Evolutionary conservation across 768 basidiomycete species (phyloP).

Genomic region (Hygrocybe punicea): DNA sequence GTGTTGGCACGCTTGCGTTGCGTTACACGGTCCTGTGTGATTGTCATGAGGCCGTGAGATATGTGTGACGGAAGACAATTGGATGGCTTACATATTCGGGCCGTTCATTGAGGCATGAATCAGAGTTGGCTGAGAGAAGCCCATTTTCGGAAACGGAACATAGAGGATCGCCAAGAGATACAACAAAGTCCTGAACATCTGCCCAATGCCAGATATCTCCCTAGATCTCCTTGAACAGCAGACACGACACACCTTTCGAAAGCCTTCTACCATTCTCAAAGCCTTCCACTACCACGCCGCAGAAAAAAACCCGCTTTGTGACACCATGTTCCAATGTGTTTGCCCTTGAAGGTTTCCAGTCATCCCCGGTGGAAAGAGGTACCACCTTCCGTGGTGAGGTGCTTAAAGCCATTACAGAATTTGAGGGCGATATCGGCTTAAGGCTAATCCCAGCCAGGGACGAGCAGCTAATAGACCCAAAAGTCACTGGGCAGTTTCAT

Average conservation of each 20-base stretch:
- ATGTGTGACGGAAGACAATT: not conserved
- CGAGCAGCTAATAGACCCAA: not conserved
- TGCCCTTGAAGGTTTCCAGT: slow-evolving; percentile 42
- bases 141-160: slow-evolving; percentile 48
- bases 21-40: slow-evolving; percentile 35
- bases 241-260: slow-evolving; percentile 52
- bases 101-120: slow-evolving; percentile 33
- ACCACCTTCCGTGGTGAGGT: slow-evolving; percentile 71
- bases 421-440: not conserved
- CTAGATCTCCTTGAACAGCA: slow-evolving; percentile 63
- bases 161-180: slow-evolving; percentile 71
- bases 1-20: slow-evolving; percentile 57
- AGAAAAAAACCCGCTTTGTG: slow-evolving; percentile 83
- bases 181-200: slow-evolving; percentile 79
- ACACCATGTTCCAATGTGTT: slow-evolving; percentile 40
- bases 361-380: slow-evolving; percentile 69
- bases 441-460: not conserved
- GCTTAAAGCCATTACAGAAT: slow-evolving; percentile 56
- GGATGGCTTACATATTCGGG: slow-evolving; percentile 38
- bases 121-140: slow-evolving; percentile 44
- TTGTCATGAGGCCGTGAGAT: not conserved
- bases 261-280: slow-evolving; percentile 67
- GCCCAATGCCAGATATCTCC: slow-evolving; percentile 7
- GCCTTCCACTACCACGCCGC: slow-evolving; percentile 85
- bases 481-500: not conserved